Evolutionary conservation across 2,329 filamentous ascomycete genomes (phyloP).

Genomic region (Botrytis squamosa): DNA sequence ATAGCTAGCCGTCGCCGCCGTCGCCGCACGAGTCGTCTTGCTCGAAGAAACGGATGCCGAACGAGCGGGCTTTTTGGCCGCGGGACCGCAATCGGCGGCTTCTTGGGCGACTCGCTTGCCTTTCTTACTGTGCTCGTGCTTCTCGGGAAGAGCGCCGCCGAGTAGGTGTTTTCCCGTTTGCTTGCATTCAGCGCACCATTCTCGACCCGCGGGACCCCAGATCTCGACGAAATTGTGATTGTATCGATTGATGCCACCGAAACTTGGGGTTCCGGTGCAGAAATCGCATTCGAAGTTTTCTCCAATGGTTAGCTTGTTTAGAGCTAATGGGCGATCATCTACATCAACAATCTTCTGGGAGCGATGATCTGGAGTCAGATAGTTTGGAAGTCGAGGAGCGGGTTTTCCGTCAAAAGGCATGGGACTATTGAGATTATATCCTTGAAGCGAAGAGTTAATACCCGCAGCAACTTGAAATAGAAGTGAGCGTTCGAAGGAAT

Average conservation of each 20-base stretch:
- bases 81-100: background rate
- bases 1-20: background rate
- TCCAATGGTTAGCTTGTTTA: background rate
- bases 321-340: background rate
- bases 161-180: background rate
- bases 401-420: slow-evolving; percentile 4
- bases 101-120: background rate
- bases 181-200: background rate
- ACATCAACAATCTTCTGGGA: background rate
- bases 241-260: background rate
- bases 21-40: background rate
- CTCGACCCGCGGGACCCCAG: background rate
- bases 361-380: background rate
- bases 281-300: slow-evolving; percentile 7
- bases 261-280: background rate
- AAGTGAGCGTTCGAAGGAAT: background rate
- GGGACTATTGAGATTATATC: background rate
- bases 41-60: background rate
- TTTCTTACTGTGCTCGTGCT: background rate
- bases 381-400: background rate
- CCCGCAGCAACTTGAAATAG: background rate
- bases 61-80: background rate
- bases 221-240: background rate
- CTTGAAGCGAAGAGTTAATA: background rate
- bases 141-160: background rate